Evolutionary conservation across 2,329 filamentous ascomycete species (phyloP), one percentile per base, ranked within the genome.

Genomic region (Epichloe elymi): DNA sequence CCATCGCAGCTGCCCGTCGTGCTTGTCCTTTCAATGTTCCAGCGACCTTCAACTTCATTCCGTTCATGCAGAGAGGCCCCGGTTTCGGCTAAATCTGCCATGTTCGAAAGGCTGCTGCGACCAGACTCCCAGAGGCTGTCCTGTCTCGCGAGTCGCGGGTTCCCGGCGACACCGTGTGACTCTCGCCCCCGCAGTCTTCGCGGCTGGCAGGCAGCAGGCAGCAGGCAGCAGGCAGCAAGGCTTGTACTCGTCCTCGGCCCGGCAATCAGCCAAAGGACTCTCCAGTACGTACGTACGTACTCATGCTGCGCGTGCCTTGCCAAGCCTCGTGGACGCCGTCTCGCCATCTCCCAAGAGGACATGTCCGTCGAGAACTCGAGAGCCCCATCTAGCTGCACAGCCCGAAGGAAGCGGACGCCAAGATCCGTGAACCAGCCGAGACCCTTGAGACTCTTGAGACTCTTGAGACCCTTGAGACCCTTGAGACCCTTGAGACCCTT

Each of bases 391-490:
- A 55, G 37, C 45, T 52, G 11, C 51, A 63, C 8, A 57, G 50
- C 40, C 57, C 67, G 4, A 51, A 59, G 2, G 59, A 59, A 3
- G 63, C 65, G 15, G 58, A 67, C 30, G 55, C 54, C 11, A 63
- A 59, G 50, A 43, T 69, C 3, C 62, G 66, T 4, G 53, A 65
- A 36, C 59, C 36, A 19, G 19, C 19, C 19, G 3, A 20, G 11
- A 36, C 59, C 35, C 35, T 23, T 6, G 15, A 37, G 1, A 33
- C 59, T 12, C 36, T 8, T 8, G 15, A 15, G 11, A 36, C 59
- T 12, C 36, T 7, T 26, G 15, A 37, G 12, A 35, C 59, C 36
- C 36, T 7, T n/a, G 3, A 20, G 10, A 36, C 59, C 35, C 35
- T 23, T 6, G 14, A 37, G 1, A 33, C 59, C 36, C 36, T 8